Conservation (phyloP, 169 alveolate genomes). For the Theileria sp. region DNA sequence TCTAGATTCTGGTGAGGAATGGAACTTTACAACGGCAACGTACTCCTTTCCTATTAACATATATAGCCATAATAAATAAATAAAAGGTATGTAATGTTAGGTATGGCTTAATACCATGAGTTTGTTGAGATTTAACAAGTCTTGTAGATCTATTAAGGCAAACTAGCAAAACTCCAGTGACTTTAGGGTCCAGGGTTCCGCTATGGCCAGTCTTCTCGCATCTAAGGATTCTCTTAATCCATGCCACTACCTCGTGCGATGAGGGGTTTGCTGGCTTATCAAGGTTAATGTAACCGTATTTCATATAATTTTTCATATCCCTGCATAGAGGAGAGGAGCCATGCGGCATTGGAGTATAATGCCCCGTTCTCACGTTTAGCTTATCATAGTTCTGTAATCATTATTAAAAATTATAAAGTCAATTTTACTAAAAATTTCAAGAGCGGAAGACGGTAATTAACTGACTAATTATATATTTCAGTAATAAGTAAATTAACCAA, state of each 20-base stretch:
- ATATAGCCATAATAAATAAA: background rate
- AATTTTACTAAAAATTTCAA: background rate
- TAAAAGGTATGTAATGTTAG: background rate
- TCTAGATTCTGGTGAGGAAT: constrained; percentile 84
- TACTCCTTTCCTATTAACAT: constrained; percentile 89
- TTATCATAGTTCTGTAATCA: constrained; percentile 89
- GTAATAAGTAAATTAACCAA: background rate
- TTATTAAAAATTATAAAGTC: background rate
- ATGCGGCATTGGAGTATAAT: constrained; percentile 98
- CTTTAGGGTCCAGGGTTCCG: constrained; percentile 99
- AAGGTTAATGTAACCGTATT: constrained; percentile 96
- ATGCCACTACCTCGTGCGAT: constrained; percentile 99
- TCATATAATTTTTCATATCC: constrained; percentile 89
- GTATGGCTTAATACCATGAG: constrained; percentile 85
- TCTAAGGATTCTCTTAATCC: constrained; percentile 97
- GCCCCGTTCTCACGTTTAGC: constrained; percentile 95
- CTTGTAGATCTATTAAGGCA: constrained; percentile 99
- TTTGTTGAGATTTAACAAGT: constrained; percentile 97
- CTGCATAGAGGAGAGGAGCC: constrained; percentile 98
- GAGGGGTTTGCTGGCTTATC: constrained; percentile 99
- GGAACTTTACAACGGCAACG: constrained; percentile 95
- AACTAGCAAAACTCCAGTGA: constrained; percentile 98
- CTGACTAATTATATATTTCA: background rate
- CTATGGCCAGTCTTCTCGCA: constrained; percentile 99
- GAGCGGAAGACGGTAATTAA: background rate